Conservation (phyloP, 148 eudicot genomes). For the Euryodendron excelsum region DNA sequence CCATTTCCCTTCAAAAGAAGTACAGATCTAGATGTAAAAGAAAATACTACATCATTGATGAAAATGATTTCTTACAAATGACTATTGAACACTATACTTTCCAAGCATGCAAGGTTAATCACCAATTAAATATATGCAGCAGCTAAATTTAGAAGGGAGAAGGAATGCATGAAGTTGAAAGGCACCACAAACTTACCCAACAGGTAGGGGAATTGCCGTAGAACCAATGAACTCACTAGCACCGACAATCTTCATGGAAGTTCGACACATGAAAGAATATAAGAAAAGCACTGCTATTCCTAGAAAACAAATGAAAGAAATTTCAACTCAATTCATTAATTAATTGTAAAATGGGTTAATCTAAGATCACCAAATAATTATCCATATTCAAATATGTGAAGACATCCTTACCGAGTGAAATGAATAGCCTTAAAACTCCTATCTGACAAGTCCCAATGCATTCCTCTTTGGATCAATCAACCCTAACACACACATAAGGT, state of each 20-base stretch:
- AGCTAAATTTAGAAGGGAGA: neutral
- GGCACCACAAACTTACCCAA: slow-evolving; percentile 55
- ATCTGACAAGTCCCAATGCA: no score
- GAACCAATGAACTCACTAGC: slow-evolving; percentile 79
- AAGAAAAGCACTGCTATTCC: neutral
- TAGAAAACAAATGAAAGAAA: neutral
- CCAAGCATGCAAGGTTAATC: neutral
- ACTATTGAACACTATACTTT: neutral
- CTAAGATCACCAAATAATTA: neutral
- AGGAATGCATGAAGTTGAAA: slow-evolving; percentile 6
- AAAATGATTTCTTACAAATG: neutral
- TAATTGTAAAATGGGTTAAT: neutral
- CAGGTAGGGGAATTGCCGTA: slow-evolving; percentile 65
- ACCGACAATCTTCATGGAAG: slow-evolving; percentile 41
- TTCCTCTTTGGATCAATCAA: no score
- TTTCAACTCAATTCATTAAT: neutral
- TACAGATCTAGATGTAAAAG: slow-evolving; percentile 43
- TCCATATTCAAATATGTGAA: neutral
- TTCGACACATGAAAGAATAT: no score
- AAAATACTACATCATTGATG: neutral
- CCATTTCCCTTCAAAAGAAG: slow-evolving; percentile 59
- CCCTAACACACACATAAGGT: no score
- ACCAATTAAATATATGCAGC: neutral
- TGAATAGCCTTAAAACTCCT: no score
- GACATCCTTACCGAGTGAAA: neutral